A percentile compares a stretch with the other conserved stretches of the same genome.
phyloP scores from a whole-genome alignment of 2,329 filamentous ascomycete genomes.

The Colletotrichum chrysophilum region DNA sequence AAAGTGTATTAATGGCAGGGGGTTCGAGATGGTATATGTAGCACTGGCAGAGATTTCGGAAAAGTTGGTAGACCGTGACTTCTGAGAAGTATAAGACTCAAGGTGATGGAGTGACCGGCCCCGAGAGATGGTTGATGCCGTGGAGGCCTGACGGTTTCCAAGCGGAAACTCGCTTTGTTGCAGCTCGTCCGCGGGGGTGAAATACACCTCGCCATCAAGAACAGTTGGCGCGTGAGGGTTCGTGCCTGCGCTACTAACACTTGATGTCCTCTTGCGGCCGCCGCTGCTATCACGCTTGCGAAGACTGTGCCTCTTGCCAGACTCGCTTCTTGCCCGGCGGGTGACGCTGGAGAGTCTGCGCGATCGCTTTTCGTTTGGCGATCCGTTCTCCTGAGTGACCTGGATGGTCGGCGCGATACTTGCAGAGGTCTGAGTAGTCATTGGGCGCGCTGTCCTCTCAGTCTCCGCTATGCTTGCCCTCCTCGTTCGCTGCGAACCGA shows the following conservation, averaged over 20 bases:
- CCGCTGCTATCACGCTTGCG: constrained; percentile 58
- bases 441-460: constrained; percentile 42
- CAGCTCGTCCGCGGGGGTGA: constrained; percentile 51
- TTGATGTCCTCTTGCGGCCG: constrained; percentile 48
- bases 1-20: constrained; percentile 59
- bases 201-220: constrained; percentile 56
- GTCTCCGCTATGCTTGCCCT: constrained; percentile 37
- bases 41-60: constrained; percentile 44
- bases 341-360: constrained; percentile 40
- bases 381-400: constrained; percentile 70
- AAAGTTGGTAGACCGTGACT: constrained; percentile 42
- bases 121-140: constrained; percentile 46
- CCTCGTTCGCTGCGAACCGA: constrained; percentile 62
- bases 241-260: constrained; percentile 41
- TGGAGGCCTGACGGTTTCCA: constrained; percentile 43
- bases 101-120: constrained; percentile 48
- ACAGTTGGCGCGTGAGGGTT: constrained; percentile 44
- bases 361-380: constrained; percentile 39
- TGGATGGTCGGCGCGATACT: constrained; percentile 73
- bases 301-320: constrained; percentile 55
- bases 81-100: constrained; percentile 49
- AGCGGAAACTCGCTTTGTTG: constrained; percentile 48
- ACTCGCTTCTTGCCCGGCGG: constrained; percentile 47
- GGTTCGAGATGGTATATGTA: constrained; percentile 48
- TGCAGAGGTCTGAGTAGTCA: constrained; percentile 47